phyloP scores from a whole-genome alignment of 116 monocot genomes.

The Trichopus zeylanicus region DNA sequence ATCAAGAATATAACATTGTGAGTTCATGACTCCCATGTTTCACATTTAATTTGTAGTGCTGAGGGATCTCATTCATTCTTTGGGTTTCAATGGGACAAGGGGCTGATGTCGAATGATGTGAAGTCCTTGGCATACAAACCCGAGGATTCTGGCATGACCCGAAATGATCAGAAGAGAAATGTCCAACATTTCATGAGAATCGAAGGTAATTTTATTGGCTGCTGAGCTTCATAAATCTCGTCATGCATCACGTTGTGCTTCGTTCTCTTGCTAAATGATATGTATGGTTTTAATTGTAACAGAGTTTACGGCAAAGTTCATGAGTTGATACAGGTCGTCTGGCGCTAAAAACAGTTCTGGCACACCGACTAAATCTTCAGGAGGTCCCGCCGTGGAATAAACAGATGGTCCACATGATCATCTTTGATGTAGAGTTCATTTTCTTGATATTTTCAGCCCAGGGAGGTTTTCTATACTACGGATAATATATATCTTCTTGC shows the following conservation, averaged over 20 bases:
- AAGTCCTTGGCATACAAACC: not conserved
- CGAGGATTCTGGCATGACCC: slow-evolving; percentile 2
- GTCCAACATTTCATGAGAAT: slow-evolving; percentile 34
- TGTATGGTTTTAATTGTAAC: slow-evolving; percentile 1
- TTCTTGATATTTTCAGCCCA: no score
- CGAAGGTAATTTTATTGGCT: slow-evolving; percentile 26
- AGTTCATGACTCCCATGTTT: slow-evolving; percentile 1
- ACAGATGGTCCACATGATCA: not conserved
- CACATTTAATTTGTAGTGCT: not conserved
- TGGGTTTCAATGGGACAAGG: slow-evolving; percentile 4
- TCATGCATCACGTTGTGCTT: no score
- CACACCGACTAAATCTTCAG: not conserved
- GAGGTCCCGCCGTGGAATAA: not conserved
- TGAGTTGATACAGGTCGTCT: slow-evolving; percentile 21
- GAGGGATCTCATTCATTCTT: not conserved
- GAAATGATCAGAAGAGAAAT: slow-evolving; percentile 13
- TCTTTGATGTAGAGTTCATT: no score
- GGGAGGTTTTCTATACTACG: no score
- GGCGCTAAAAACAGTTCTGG: not conserved
- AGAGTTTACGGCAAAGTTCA: slow-evolving; percentile 31
- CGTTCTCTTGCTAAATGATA: not conserved
- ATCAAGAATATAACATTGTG: slow-evolving; percentile 20
- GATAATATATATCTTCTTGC: no score
- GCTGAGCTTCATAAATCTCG: not conserved
- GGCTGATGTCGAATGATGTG: not conserved